These are phyloP conservation scores for Ascoidea tarda DNA, from an alignment of 805 yeast species.

Conservation along the genomic window DNA sequence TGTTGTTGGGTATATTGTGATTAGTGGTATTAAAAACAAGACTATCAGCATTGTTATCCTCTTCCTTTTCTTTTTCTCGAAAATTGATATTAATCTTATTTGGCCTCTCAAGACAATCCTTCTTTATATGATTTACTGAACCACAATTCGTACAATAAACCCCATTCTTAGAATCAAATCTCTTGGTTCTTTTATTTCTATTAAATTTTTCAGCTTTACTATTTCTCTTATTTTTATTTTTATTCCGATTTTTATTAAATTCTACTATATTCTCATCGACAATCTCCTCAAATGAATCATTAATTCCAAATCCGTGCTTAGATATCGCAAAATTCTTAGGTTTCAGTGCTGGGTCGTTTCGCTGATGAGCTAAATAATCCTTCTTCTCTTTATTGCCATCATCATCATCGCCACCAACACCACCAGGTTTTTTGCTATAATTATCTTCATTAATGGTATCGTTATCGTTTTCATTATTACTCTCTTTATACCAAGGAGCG, in stretches of 20 bases:
- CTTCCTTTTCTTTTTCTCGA: conserved; percentile 7
- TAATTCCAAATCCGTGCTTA: conserved; percentile 31
- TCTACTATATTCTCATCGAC: conserved; percentile 8
- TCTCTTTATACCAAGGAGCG: conserved; percentile 22
- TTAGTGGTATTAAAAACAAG: conserved; percentile 8
- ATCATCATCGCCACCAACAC: conserved; percentile 7
- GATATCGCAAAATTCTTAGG: conserved; percentile 28
- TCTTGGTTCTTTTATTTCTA: background rate
- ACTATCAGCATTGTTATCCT: background rate
- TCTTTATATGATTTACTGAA: conserved; percentile 16
- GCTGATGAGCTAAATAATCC: conserved; percentile 33
- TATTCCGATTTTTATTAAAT: background rate
- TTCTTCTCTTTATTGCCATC: conserved; percentile 12
- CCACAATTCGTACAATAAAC: conserved; percentile 25
- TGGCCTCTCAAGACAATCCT: conserved; percentile 25
- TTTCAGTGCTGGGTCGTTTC: conserved; percentile 20
- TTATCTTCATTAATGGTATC: no score
- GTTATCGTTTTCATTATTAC: conserved; percentile 9
- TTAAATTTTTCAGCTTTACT: background rate
- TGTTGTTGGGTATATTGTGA: conserved; percentile 10
- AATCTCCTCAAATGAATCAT: conserved; percentile 20
- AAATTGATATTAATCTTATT: conserved; percentile 13
- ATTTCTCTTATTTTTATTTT: conserved; percentile 1
- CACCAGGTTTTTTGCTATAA: background rate
- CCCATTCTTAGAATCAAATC: conserved; percentile 6